Evolutionary conservation across 225 moss, liverwort and hornwort species (phyloP).

Genomic region (Asterella californica): DNA sequence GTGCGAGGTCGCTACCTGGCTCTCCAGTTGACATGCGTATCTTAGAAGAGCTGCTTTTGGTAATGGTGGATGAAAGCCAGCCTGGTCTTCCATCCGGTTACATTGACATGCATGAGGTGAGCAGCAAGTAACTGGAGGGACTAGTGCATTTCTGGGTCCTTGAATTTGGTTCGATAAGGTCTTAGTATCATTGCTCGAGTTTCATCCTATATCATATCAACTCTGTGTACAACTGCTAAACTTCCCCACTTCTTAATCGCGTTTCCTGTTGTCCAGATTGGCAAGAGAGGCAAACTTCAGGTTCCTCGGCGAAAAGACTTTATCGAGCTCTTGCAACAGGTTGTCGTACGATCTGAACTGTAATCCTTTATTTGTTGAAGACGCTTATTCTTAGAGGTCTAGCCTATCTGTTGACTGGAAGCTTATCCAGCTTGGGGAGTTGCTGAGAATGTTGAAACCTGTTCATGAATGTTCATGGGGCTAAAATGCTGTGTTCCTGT

Average conservation of each 20-base stretch:
- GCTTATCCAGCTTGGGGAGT: neutral
- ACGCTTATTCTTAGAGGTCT: neutral
- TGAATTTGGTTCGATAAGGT: neutral
- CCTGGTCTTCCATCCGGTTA: conserved; percentile 79
- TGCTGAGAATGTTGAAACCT: neutral
- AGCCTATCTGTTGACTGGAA: neutral
- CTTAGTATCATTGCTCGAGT: neutral
- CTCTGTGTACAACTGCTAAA: neutral
- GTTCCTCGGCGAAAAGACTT: conserved; percentile 39
- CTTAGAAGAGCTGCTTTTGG: conserved; percentile 68
- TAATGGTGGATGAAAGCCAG: conserved; percentile 80
- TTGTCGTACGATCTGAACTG: neutral
- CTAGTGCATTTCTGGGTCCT: neutral
- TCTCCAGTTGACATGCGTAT: conserved; percentile 46
- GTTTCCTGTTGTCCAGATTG: conserved; percentile 26
- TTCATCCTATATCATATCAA: neutral
- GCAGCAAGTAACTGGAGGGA: neutral
- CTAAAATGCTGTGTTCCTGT: neutral
- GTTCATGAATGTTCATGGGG: neutral
- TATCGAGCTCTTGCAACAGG: conserved; percentile 38
- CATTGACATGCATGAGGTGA: conserved; percentile 70
- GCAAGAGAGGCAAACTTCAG: conserved; percentile 40
- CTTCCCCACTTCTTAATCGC: neutral
- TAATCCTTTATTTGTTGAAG: neutral
- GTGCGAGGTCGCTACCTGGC: conserved; percentile 18